Base-by-base conservation (phyloP, 2,329 filamentous ascomycete genomes). In the Zalaria sp. region DNA sequence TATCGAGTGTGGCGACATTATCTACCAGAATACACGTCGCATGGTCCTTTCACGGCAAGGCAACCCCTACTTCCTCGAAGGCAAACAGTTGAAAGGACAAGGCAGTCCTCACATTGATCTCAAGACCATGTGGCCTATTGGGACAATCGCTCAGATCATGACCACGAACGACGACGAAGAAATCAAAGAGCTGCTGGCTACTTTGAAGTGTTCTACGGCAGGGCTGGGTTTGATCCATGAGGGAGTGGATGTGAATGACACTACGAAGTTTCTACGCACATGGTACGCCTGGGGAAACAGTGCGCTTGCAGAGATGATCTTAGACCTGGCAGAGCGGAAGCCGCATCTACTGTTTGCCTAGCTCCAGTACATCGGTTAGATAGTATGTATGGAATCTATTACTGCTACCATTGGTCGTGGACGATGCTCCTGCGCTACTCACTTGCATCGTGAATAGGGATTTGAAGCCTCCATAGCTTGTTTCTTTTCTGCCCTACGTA, bases 261-360 rank as follows among this genome's bases (percentile, higher is more conserved):
- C 52, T 27, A 59, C 49, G 10, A 54, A 64, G 43, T 72, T 63
- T 60, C 67, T 67, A 26, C 59, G 69, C 44, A 66, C 67, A 45
- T 72, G 68, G 65, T 18, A 18, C 41, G 62, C 60, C 59, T 72
- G 69, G 69, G 68, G 67, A 29, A 72, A 69, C 49, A 68, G 65
- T 6, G 51, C 71, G 43, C 71, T 67, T 54, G 69, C 66, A 6
- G 64, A 69, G 51, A 65, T 67, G 63, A 63, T 71, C 25, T 41
- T 71, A 25, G 63, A 69, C 44, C 48, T 71, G 34, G 58, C 63
- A 45, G 51, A 58, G 10, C 56, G 65, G 45, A 67, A 65, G 56
- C 65, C 66, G 29, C 53, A 56, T 18, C 18, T 18, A 18, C 18
- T 18, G 18, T 18, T 18, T 2, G 18, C 2, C 18, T 18, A 18